Evolutionary conservation across 345 rosid genomes (phyloP), one percentile per base, ranked within the genome.

Genomic region (Euphorbia pulcherrima): DNA sequence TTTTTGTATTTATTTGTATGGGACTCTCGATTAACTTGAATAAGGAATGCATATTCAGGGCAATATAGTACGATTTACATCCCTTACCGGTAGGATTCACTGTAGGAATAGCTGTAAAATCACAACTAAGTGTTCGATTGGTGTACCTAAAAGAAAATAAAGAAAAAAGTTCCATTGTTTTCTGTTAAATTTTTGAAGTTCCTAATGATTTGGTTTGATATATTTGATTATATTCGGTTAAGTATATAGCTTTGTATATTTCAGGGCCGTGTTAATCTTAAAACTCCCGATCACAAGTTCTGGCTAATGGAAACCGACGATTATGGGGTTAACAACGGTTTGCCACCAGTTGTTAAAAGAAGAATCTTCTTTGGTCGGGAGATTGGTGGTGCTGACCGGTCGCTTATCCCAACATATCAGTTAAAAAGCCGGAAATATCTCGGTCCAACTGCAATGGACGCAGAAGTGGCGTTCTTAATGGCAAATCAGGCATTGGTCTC

Each of bases 361-460:
- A 82, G 93, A 70, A 81, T 91, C 12, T 94, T 94, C 74, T 94
- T 94, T 52, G 96, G 97, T 30, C 81, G 97, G 67, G 97, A 91
- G 80, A 77, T 91, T 72, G 97, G 99, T 69, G 81, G 79, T 71
- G 94, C 97, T 60, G 99, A 89, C 72, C 88, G 99, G 81, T 89
- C 80, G 83, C 92, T 85, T 47, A 52, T 91, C 62, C 97, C 97
- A 5, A 89, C 88, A 5, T 94, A 91, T 74, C 91, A 91, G 81
- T 70, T 94, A 47, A 94, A 91, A 78, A 85, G 86, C 79, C 91
- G 96, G 6, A 88, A 24, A 24, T 94, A 91, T 78, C 89, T 94
- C 67, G 97, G 99, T 24, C 99, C 97, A 2, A 88, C 99, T 16
- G 96, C 99, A 48, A 89, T 94, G 97, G 99, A 89, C 76, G 99